Evolutionary conservation across 2,329 filamentous ascomycete genomes (phyloP).

Genomic region (Fusarium heterosporum): DNA sequence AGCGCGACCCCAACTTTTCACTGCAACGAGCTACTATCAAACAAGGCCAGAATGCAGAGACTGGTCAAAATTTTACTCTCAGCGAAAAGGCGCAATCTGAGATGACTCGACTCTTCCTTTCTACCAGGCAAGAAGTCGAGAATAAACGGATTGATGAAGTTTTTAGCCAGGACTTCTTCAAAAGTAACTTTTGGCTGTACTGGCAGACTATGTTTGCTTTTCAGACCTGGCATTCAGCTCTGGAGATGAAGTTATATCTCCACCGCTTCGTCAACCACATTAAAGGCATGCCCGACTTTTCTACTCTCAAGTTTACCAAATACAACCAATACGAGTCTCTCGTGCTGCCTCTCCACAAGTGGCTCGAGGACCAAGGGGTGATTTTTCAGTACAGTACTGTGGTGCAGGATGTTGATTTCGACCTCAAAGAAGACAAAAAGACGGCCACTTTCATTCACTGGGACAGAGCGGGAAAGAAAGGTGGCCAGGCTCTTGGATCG

Average conservation of each 20-base stretch:
- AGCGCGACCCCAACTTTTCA: constrained; percentile 2
- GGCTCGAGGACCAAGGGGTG: constrained; percentile 1
- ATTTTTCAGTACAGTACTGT: not conserved
- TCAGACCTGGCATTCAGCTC: constrained; percentile 2
- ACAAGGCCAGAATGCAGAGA: not conserved
- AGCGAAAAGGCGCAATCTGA: constrained; percentile 3
- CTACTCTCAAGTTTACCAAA: constrained; percentile 4
- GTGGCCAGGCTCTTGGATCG: not conserved
- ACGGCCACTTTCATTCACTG: constrained; percentile 6
- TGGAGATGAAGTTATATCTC: constrained; percentile 7
- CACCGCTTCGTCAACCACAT: constrained; percentile 14
- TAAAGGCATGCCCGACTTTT: constrained; percentile 9
- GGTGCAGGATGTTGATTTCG: constrained; percentile 1
- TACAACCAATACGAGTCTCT: constrained; percentile 10
- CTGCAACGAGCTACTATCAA: constrained; percentile 7
- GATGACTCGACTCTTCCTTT: constrained; percentile 6
- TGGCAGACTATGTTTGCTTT: constrained; percentile 18
- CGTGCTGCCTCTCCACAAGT: constrained; percentile 2
- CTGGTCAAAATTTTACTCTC: not conserved
- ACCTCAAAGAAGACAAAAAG: not conserved
- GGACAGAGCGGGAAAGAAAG: not conserved
- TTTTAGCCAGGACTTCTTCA: constrained; percentile 4
- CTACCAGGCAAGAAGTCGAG: not conserved
- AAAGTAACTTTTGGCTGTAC: constrained; percentile 8
- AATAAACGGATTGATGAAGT: constrained; percentile 1